Base-by-base conservation (phyloP, 2,329 filamentous ascomycete genomes). In the Colletotrichum agaves region DNA sequence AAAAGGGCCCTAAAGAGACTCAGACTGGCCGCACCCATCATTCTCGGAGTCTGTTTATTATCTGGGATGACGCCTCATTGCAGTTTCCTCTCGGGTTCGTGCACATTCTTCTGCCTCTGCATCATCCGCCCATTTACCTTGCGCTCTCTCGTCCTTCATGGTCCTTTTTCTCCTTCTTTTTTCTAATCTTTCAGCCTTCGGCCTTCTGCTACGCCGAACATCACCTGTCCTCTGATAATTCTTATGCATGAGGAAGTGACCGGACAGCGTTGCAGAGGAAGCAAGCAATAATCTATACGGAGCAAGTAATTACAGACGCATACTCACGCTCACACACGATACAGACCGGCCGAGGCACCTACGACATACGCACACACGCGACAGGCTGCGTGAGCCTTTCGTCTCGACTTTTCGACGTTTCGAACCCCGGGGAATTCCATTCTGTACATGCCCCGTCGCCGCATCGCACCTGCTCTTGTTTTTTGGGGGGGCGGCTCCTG, bases 381-480 rank as follows among this genome's bases (percentile, higher is more conserved):
- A 67, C 60, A 58, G 27, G 37, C 52, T 58, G 39, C 63, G 58
- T 58, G 52, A 44, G 52, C 44, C 31, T 46, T 46, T 67, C 64
- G 61, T 67, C 64, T 61, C 64, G 53, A 67, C 46, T 44, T 58
- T 56, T 67, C 35, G 61, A 64, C 60, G 64, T 67, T 67, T 67
- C 64, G 64, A 63, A 53, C 63, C 61, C 37, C 15, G 15, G 39
- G 46, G 46, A 41, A 41, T 50, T 52, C 58, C 17, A 23, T 21
- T 41, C 27, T 59, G 64, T 59, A 64, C 59, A 57, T 46, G 15
- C 37, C 49, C 50, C 63, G 23, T 47, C 57, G 49, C 44, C 49
- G 57, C 39, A 61, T 44, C 50, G 47, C 31, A 56, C 35, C 55
- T 46, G 12, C 53, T 19, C 13, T 27, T n/a, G n/a, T 63, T 59